Percentiles rank a stretch among this genome's conserved stretches.
These are phyloP conservation scores for Coemansia sp. DNA, from an alignment of 192 early-diverging fungal genomes.

Conservation along the genomic window DNA sequence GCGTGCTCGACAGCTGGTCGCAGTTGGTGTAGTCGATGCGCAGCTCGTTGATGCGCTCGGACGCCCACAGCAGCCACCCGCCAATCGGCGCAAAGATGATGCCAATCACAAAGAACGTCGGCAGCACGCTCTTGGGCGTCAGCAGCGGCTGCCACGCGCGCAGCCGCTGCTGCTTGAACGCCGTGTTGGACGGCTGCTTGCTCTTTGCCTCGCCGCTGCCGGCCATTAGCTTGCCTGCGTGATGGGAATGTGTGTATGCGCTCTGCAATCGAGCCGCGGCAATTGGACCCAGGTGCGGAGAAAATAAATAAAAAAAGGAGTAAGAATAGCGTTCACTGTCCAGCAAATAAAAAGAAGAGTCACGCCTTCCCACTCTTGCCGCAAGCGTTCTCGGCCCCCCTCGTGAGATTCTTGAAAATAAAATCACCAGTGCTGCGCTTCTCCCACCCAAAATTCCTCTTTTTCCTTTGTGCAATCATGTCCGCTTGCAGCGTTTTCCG, in stretches of 20 bases:
- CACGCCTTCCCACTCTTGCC: too few relatives aligned
- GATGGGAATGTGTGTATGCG: neutral
- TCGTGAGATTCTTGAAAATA: too few relatives aligned
- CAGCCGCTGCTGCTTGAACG: constrained; percentile 98
- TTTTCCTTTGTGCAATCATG: too few relatives aligned
- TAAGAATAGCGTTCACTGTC: too few relatives aligned
- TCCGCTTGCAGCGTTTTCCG: too few relatives aligned
- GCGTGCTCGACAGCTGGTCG: constrained; percentile 25
- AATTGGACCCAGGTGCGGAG: too few relatives aligned
- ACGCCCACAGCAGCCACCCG: constrained; percentile 82
- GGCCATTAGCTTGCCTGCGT: constrained; percentile 25
- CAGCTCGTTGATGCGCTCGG: constrained; percentile 81
- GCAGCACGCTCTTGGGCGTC: constrained; percentile 96
- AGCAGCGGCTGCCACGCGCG: constrained; percentile 99
- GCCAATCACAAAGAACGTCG: constrained; percentile 91
- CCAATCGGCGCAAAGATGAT: constrained; percentile 95
- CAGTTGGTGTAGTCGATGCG: constrained; percentile 94
- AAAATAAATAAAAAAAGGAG: too few relatives aligned
- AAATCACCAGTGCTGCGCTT: too few relatives aligned
- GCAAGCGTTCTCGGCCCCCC: too few relatives aligned
- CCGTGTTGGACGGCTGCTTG: constrained; percentile 67
- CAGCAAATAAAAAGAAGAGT: too few relatives aligned
- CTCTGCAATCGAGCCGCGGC: neutral
- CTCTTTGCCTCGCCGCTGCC: constrained; percentile 29
- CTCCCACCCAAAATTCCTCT: too few relatives aligned